Evolutionary conservation across 768 basidiomycete species (phyloP), one percentile per base, ranked within the genome.

Genomic region (Suillus plorans): DNA sequence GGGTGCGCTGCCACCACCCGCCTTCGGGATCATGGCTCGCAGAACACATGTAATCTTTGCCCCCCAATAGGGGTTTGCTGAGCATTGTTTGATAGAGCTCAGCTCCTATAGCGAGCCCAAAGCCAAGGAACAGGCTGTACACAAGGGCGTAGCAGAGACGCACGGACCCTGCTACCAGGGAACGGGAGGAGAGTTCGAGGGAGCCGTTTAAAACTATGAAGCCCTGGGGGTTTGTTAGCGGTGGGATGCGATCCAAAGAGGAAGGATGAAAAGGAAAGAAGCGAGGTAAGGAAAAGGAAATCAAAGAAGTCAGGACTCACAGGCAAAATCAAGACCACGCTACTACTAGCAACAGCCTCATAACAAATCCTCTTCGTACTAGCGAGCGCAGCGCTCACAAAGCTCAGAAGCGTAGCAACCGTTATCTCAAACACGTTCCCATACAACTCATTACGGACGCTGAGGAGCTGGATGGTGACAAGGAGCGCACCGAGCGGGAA

Each of bases 371-470:
- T 76, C n/a, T 81, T 76, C 1, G 89, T 86, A 16, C 86, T 81
- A 0, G 90, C 88, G 50, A 95, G 78, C 3, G 87, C 91, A 36
- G 90, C 92, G 9, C 92, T 82, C 50, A 93, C 63, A 76, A 95
- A 95, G 62, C 91, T 91, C 74, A 91, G 83, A 31, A 94, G 78
- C 3, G 88, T 89, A 5, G 94, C 89, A 59, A 94, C 84, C 14
- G 89, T 91, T 66, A 95, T 92, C 69, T 92, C 92, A 64, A 92
- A 94, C 37, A 95, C 86, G 63, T 91, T 91, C 7, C 84, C 85
- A 70, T 92, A 93, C 18, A 95, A 76, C 72, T 94, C 90, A 69
- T 93, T 91, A 66, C 87, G 83, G 8, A 85, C 84, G 16, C 89
- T 87, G 53, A 92, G 73, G 55, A 89, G 80, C 72, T 95, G 94